Conservation (phyloP, 805 yeast genomes). For the Suhomyces sp. region DNA sequence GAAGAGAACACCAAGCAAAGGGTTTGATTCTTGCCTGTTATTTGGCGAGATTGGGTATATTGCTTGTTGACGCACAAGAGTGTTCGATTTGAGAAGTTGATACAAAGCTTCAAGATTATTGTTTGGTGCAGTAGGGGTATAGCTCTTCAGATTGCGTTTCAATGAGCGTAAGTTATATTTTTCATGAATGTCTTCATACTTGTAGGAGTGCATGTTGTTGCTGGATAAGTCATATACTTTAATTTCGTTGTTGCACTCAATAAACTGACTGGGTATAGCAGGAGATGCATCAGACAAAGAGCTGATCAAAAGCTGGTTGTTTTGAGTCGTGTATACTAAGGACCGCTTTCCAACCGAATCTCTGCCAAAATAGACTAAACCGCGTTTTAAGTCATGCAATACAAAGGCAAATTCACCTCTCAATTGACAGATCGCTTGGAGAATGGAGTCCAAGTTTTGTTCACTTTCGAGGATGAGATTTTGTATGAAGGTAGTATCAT, state of each 20-base stretch:
- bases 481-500: conserved; percentile 63
- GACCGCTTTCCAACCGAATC: conserved; percentile 83
- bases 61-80: conserved; percentile 51
- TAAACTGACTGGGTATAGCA: conserved; percentile 19
- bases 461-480: conserved; percentile 10
- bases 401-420: conserved; percentile 84
- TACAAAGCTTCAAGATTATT: conserved; percentile 12
- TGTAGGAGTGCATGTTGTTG: background rate
- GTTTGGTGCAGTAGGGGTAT: too few species aligned
- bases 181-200: background rate
- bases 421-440: conserved; percentile 40
- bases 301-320: conserved; percentile 40
- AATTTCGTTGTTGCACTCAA: conserved; percentile 56
- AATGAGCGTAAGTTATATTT: background rate
- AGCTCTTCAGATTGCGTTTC: background rate
- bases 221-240: conserved; percentile 38
- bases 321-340: conserved; percentile 43
- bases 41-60: conserved; percentile 46
- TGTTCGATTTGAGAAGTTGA: conserved; percentile 33
- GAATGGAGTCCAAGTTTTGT: conserved; percentile 30
- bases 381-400: conserved; percentile 41
- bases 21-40: conserved; percentile 10
- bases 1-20: conserved; percentile 60
- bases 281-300: conserved; percentile 22
- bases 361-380: conserved; percentile 69